Evolutionary conservation across 495 filamentous ascomycete species (phyloP), one percentile per base, ranked within the genome.

Genomic region (Tuber aestivum): DNA sequence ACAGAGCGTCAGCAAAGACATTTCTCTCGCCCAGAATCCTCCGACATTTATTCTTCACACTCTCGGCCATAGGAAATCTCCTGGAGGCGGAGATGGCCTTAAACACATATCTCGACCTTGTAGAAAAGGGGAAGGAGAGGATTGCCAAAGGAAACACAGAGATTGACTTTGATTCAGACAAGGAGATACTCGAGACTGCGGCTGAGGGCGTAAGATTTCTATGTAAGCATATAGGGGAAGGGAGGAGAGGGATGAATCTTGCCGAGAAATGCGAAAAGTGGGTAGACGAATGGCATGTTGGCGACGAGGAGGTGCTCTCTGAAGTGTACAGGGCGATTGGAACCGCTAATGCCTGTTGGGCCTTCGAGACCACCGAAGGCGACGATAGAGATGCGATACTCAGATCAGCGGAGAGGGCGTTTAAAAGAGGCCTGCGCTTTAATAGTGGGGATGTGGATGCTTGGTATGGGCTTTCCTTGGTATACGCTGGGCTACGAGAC

Each of bases 1-100:
- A 97, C 80, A 89, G 92, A 32, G 94, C 94, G 41, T 92, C 95
- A 16, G 92, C 92, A 3, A 96, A 94, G 84, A 96, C 94, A 0
- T 99, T 94, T 79, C 95, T 98, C 82, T 98, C 96, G 3, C 95
- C 94, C 8, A 84, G 91, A 37, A 90, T 98, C 72, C 85, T 99
- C 41, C 87, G 95, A 73, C 91, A 96, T 82, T 87, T 99, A 1
- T 98, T 98, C 78, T 92, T 90, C 21, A 91, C 97, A 8, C 95
- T 98, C 84, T 86, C 92, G 4, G 87, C 92, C 2, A 85, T 97
- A 56, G 93, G 93, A 21, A 94, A 99, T 73, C 97, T 97, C 78
- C 89, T 93, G 73, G 86, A 97, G 61, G 95, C 95, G 6, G 87
- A 95, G 78, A 91, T 92, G 80, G 91, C 96, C 1, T 91, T 97